Conservation (phyloP, 2,329 filamentous ascomycete genomes). For the Sporothrix inflata region DNA sequence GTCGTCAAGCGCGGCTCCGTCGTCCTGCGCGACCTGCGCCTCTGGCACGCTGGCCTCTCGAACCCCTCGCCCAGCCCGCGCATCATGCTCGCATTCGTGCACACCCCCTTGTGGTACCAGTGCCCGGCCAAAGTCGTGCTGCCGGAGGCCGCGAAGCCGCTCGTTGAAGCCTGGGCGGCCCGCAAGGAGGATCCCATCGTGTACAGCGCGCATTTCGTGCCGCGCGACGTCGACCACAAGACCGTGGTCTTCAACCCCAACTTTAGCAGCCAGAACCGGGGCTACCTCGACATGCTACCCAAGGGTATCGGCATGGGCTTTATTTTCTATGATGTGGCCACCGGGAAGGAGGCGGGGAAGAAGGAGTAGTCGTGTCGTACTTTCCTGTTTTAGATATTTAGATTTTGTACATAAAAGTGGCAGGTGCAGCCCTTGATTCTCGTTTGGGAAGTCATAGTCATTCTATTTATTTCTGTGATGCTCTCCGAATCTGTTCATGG, state of each 20-base stretch:
- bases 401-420: no score
- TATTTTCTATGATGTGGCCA: neutral
- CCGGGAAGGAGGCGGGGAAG: neutral
- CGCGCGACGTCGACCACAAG: constrained; percentile 34
- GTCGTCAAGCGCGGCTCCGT: constrained; percentile 49
- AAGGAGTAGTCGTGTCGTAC: neutral
- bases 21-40: constrained; percentile 50
- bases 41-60: constrained; percentile 56
- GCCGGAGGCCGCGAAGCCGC: constrained; percentile 6
- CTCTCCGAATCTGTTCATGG: no score
- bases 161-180: neutral
- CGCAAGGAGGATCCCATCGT: constrained; percentile 19
- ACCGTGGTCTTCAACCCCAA: constrained; percentile 38
- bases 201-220: constrained; percentile 34
- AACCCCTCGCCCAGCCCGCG: constrained; percentile 48
- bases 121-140: constrained; percentile 34
- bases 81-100: constrained; percentile 48
- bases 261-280: constrained; percentile 36
- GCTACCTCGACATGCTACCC: constrained; percentile 33
- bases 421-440: no score
- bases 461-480: no score
- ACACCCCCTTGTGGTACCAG: constrained; percentile 46
- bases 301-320: constrained; percentile 20
- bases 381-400: neutral
- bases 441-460: no score